Base-by-base conservation (phyloP, 2,329 filamentous ascomycete genomes). In the Paraphoma chrysanthemicola region DNA sequence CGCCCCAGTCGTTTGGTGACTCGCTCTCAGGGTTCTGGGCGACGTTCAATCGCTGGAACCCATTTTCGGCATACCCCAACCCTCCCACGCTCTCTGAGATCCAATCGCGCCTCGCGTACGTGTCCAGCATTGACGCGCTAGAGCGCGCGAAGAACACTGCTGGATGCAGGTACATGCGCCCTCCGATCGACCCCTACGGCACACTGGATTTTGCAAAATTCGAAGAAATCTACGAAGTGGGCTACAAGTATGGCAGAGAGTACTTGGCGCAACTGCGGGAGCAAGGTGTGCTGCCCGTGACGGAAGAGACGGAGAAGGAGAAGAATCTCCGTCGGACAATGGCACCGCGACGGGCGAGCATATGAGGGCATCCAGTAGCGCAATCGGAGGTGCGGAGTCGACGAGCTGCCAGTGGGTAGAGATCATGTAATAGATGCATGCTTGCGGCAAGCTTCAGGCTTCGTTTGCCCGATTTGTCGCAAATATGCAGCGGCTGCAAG, bases 161-260 rank as follows among this genome's bases (percentile, higher is more conserved):
- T 0, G 95, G 95, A 0, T 98, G 94, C 76, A 83, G 96, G 50
- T 99, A 99, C 77, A 96, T 99, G 92, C 87, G 95, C 1, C 96
- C 96, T 4, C 95, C 95, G 0, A 90, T 99, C 60, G 95, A 98
- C 71, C 85, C 87, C 1, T 99, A 97, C 68, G 95, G 93, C 4
- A 99, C 95, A 1, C 81, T 99, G 30, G 95, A 99, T 56, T 99
- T 99, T 81, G 91, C 88, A 59, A 97, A 96, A 77, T 99, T 99
- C 76, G 94, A 98, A 70, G 96, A 99, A 82, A 94, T 99, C 51
- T 97, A 96, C 71, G 84, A 90, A 65, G 85, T 97, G 10, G 96
- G 95, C 1, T 96, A 97, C 77, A 84, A 86, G 52, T 99, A 89
- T 71, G 95, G 93, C 4, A 89, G 90, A 74, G 87, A 92, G 51